Base-by-base conservation (phyloP, 139 green algal genomes). In the Chlamydomonas applanata region DNA sequence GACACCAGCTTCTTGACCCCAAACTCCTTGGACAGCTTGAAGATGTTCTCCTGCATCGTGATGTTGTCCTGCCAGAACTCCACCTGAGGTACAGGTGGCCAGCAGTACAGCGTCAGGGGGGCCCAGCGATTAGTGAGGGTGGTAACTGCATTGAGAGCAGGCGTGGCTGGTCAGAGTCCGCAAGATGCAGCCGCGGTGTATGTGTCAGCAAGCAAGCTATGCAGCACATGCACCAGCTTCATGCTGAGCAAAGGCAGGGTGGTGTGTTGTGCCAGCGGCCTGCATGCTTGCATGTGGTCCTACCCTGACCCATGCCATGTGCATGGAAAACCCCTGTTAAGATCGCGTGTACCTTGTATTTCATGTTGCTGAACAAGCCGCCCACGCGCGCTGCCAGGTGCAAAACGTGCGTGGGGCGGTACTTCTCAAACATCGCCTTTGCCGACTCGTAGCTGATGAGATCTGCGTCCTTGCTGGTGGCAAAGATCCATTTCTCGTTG, bases 311-410 rank as follows among this genome's bases (percentile, higher is more conserved):
- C 40, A 49, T 49, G 40, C 40, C 11, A 7, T 49, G 40, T 49
- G 40, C 40, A 49, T 49, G 40, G 7, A 49, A 49, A 49, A 7
- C 25, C 29, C 27, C 57, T 32, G 22, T 9, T 34, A 45, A 36
- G 4, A 68, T 9, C 5, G 32, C 13, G 45, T n/a, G 34, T 20
- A n/a, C 40, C 53, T 64, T 75, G 60, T 78, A 60, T 46, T 81
- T 71, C 85, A 89, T 89, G 71, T 89, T 89, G 32, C 73, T 76
- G 78, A 89, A 89, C 20, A 89, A 46, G 4, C 85, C 85, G 1
- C 85, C 85, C 22, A 89, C 84, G 33, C 77, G 40, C 0, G 85
- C 85, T 9, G 85, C 85, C 44, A 89, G 72, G 61, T 89, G 85
- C 33, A 89, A 71, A 36, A 89, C 79, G 29, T 84, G 73, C 17